These are phyloP conservation scores for Tetrahymena borealis DNA, from an alignment of 73 alveolate genomes.

Conservation along the genomic window DNA sequence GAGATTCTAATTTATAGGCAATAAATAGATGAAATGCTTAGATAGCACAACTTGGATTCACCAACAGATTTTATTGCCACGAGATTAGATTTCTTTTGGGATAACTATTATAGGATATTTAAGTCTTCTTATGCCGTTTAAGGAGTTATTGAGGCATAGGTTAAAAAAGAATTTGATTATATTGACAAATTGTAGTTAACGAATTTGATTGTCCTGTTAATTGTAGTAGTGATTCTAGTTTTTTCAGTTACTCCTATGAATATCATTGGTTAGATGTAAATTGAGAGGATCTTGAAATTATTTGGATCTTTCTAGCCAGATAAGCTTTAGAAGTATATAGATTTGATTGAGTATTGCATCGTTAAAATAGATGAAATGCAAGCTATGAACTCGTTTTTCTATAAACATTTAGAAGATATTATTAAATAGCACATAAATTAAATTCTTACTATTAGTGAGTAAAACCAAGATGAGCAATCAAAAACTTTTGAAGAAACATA, in stretches of 20 bases:
- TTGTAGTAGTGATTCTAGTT: not conserved
- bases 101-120: not conserved
- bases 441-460: not conserved
- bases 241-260: not conserved
- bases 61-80: not conserved
- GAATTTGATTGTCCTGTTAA: not conserved
- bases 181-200: not conserved
- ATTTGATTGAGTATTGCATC: not conserved
- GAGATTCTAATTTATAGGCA: not conserved
- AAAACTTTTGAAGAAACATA: not conserved
- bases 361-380: not conserved
- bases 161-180: not conserved
- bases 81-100: not conserved
- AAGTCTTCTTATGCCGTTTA: not conserved
- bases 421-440: not conserved
- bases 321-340: not conserved
- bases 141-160: not conserved
- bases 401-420: not conserved
- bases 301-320: not conserved
- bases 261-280: not conserved
- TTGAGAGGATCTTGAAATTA: not conserved
- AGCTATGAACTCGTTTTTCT: not conserved
- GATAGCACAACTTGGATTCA: not conserved
- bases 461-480: not conserved
- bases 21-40: not conserved